These are phyloP conservation scores for Pisolithus orientalis DNA, from an alignment of 768 basidiomycete genomes.

Conservation along the genomic window DNA sequence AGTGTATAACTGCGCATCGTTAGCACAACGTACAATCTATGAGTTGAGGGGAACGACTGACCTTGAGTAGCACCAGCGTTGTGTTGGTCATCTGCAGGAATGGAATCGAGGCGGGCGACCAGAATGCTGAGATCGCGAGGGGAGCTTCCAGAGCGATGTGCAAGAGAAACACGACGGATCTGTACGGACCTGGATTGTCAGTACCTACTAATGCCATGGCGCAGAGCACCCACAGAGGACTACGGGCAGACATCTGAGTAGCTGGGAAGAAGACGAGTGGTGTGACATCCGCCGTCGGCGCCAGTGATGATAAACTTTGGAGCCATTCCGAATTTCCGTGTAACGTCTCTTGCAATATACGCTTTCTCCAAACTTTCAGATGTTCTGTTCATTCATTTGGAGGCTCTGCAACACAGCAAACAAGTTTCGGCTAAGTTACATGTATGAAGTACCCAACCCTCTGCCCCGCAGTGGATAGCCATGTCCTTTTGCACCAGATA, in stretches of 20 bases:
- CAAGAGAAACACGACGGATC: slow-evolving; percentile 66
- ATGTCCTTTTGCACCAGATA: too few species aligned
- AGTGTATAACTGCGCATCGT: slow-evolving; percentile 53
- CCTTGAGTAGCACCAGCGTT: slow-evolving; percentile 69
- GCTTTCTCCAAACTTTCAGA: too few species aligned
- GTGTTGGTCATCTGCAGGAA: slow-evolving; percentile 84
- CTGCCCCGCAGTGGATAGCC: too few species aligned
- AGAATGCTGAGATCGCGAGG: slow-evolving; percentile 69
- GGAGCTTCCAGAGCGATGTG: slow-evolving; percentile 79
- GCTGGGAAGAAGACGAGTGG: background rate
- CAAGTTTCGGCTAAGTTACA: too few species aligned
- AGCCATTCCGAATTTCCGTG: too few species aligned
- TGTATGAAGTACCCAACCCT: too few species aligned
- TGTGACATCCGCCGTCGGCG: background rate
- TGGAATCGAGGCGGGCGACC: slow-evolving; percentile 55
- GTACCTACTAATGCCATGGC: background rate
- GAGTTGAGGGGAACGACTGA: slow-evolving; percentile 19
- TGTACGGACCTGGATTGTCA: slow-evolving; percentile 15
- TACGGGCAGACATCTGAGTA: slow-evolving; percentile 17
- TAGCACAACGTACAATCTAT: background rate
- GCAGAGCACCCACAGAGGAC: slow-evolving; percentile 34
- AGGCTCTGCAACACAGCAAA: too few species aligned
- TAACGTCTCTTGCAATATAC: too few species aligned
- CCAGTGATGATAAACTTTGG: too few species aligned
- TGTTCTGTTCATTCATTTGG: too few species aligned